These are phyloP conservation scores for Ogataea trehalophila DNA, from an alignment of 805 yeast species.

Conservation along the genomic window DNA sequence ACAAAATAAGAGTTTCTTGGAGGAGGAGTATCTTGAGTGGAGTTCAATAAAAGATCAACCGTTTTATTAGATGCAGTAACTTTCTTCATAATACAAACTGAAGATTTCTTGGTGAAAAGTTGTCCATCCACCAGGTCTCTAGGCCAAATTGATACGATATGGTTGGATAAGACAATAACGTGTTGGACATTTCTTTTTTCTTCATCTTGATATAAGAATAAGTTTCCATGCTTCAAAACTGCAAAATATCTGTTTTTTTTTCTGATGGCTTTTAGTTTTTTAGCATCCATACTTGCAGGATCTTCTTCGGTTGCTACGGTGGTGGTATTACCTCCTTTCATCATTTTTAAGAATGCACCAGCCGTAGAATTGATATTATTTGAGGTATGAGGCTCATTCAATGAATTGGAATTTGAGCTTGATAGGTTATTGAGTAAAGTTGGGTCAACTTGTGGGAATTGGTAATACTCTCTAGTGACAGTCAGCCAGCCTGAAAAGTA, in stretches of 20 bases:
- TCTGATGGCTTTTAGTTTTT: constrained; percentile 34
- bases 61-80: constrained; percentile 36
- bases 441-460: constrained; percentile 38
- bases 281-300: constrained; percentile 30
- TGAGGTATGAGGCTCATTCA: neutral
- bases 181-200: constrained; percentile 61
- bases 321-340: constrained; percentile 10
- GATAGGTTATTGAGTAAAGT: constrained; percentile 18
- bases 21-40: constrained; percentile 24
- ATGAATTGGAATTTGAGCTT: neutral
- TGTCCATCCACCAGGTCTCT: constrained; percentile 67
- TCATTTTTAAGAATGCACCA: constrained; percentile 14
- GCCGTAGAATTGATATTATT: neutral
- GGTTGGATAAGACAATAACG: constrained; percentile 70
- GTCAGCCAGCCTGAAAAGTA: constrained; percentile 73
- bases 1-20: constrained; percentile 48
- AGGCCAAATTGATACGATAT: constrained; percentile 83
- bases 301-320: constrained; percentile 9
- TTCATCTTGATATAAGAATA: constrained; percentile 78
- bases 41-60: constrained; percentile 34
- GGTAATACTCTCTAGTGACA: constrained; percentile 74
- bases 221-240: constrained; percentile 78
- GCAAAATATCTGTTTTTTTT: constrained; percentile 63
- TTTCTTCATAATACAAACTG: constrained; percentile 65
- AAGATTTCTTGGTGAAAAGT: constrained; percentile 72